Evolutionary conservation across 2,329 filamentous ascomycete genomes (phyloP), one percentile per base, ranked within the genome.

Genomic region (Thielaviopsis punctulata): DNA sequence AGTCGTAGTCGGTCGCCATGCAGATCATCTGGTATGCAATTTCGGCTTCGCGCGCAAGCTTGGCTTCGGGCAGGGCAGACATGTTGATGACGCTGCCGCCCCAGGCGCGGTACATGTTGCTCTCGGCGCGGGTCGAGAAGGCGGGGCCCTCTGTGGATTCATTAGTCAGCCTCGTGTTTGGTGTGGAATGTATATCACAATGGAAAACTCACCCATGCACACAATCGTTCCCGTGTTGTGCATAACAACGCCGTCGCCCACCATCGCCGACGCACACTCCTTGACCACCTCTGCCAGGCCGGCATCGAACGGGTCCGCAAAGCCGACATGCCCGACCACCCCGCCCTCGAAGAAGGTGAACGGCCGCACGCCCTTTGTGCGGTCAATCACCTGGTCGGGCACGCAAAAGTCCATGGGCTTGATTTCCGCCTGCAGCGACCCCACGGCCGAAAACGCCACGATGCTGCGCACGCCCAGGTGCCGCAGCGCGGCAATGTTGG

Each of bases 1-100:
- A 96, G 72, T 98, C 92, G 67, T 98, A 98, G 72, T 98, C 92
- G 24, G 92, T 98, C 30, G 87, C 86, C 92, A 98, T 98, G 74
- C 90, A 95, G 62, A 98, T 94, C 78, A 95, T 93, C 71, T 94
- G 88, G 68, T 96, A 96, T 33, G 84, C 84, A 60, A 98, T 84
- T 72, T 98, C 92, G 22, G 92, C 92, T 71, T 98, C 92, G 51
- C 86, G 82, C 9, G 92, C 92, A 19, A 98, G 80, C 74, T 98
- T 98, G 48, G 90, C 85, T 70, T 98, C 92, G 19, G 92, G 92
- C 15, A 98, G 76, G 13, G 83, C 84, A 45, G 86, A 94, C 92
- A 98, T 98, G 77, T 96, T 96, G 74, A 98, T 96, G 51, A 96
- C 86, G 58, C 79, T 84, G 59, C 89, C 90, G 61, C 90, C 90